phyloP scores from a whole-genome alignment of 345 rosid species.

The Chamaenerion angustifolium region DNA sequence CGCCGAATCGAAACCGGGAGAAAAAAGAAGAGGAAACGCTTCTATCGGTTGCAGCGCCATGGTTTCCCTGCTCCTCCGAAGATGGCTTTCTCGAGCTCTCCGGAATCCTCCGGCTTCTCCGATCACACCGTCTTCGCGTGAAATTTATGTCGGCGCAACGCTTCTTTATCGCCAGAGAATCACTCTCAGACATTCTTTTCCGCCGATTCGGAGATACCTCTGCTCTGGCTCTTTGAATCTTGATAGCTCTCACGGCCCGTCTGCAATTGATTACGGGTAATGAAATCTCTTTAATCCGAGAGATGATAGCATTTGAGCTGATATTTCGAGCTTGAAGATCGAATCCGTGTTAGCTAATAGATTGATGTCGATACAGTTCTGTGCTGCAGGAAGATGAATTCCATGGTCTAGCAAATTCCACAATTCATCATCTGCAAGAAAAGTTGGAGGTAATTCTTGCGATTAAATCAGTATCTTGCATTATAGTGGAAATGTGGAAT shows the following conservation, averaged over 20 bases:
- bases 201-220: constrained; percentile 24
- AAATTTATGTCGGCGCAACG: not conserved
- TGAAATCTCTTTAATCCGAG: not conserved
- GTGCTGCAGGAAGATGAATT: constrained; percentile 79
- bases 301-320: no score
- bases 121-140: not conserved
- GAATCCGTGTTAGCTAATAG: constrained; percentile 5
- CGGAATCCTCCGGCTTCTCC: constrained; percentile 2
- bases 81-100: constrained; percentile 23
- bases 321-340: not conserved
- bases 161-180: not conserved
- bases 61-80: constrained; percentile 27
- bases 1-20: not conserved
- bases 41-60: constrained; percentile 5
- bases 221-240: constrained; percentile 23
- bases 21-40: not conserved
- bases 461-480: not conserved
- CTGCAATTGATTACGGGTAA: constrained; percentile 44
- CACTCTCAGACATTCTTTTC: not conserved
- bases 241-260: constrained; percentile 25
- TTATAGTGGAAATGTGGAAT: no score
- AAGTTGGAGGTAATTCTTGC: constrained; percentile 46
- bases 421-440: constrained; percentile 65
- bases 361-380: constrained; percentile 40
- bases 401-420: constrained; percentile 59